These are phyloP conservation scores for Fraxinus americana DNA, from an alignment of 257 asterid species.

Conservation along the genomic window DNA sequence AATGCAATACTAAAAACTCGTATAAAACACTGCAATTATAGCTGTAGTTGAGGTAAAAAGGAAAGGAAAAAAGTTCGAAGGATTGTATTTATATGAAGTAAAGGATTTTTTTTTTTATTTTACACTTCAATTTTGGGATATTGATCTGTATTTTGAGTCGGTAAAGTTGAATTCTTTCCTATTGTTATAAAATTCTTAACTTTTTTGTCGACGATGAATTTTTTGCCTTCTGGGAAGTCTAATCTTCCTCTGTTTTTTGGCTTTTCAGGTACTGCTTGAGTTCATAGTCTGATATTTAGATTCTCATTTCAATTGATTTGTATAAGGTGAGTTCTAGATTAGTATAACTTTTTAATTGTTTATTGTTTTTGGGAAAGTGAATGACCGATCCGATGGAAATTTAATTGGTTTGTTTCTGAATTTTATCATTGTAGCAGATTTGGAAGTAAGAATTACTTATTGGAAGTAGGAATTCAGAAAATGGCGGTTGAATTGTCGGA, in stretches of 20 bases:
- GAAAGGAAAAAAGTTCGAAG: slow-evolving; percentile 18
- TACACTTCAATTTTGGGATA: not conserved
- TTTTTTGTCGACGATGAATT: not conserved
- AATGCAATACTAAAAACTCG: slow-evolving; percentile 33
- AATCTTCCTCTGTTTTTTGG: slow-evolving; percentile 25
- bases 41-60: slow-evolving; percentile 33
- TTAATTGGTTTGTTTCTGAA: slow-evolving; percentile 28
- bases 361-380: slow-evolving; percentile 18
- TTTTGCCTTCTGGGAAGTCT: slow-evolving; percentile 22
- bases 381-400: slow-evolving; percentile 40
- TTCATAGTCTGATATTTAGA: slow-evolving; percentile 21
- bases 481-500: slow-evolving; percentile 38
- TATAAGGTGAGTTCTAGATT: slow-evolving; percentile 38
- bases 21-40: slow-evolving; percentile 30
- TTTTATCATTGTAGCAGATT: slow-evolving; percentile 47
- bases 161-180: slow-evolving; percentile 17
- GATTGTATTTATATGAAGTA: slow-evolving; percentile 19
- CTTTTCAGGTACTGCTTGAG: slow-evolving; percentile 39
- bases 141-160: slow-evolving; percentile 30
- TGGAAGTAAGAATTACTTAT: slow-evolving; percentile 16
- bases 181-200: not conserved
- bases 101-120: not conserved
- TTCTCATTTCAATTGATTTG: slow-evolving; percentile 22
- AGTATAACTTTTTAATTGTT: slow-evolving; percentile 20
- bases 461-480: slow-evolving; percentile 17